phyloP scores from a whole-genome alignment of 2,329 filamentous ascomycete species.

The Phaeosphaeria sp. region DNA sequence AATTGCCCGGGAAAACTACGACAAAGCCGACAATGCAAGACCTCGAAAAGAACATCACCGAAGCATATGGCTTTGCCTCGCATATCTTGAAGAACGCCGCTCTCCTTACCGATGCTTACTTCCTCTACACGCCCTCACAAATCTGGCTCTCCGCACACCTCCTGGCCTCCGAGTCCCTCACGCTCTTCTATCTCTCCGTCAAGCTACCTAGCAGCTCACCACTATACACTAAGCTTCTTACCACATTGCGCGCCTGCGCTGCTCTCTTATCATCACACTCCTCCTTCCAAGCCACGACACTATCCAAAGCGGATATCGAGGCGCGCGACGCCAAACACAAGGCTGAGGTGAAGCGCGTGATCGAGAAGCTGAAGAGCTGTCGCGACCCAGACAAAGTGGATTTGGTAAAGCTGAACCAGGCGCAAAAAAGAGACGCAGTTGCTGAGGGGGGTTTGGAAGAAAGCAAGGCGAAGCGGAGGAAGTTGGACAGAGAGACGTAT shows the following conservation, averaged over 20 bases:
- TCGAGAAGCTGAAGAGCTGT: conserved; percentile 75
- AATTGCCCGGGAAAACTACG: conserved; percentile 27
- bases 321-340: conserved; percentile 54
- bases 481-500: conserved; percentile 51
- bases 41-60: conserved; percentile 57
- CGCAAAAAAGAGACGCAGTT: conserved; percentile 58
- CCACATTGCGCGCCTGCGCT: conserved; percentile 45
- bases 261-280: conserved; percentile 45
- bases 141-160: conserved; percentile 86
- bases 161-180: conserved; percentile 73
- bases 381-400: conserved; percentile 77
- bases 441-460: conserved; percentile 47
- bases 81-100: conserved; percentile 66
- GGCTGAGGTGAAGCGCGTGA: conserved; percentile 57
- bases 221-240: conserved; percentile 42
- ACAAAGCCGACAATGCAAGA: conserved; percentile 21
- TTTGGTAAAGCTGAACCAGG: conserved; percentile 71
- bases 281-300: conserved; percentile 20
- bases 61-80: conserved; percentile 75
- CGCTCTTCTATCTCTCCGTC: conserved; percentile 53
- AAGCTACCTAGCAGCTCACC: conserved; percentile 48
- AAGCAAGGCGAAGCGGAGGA: conserved; percentile 53
- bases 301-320: conserved; percentile 35
- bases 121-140: conserved; percentile 92
- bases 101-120: conserved; percentile 92